These are phyloP conservation scores for Castanospermum australe DNA, from an alignment of 306 rosid genomes.

Conservation along the genomic window DNA sequence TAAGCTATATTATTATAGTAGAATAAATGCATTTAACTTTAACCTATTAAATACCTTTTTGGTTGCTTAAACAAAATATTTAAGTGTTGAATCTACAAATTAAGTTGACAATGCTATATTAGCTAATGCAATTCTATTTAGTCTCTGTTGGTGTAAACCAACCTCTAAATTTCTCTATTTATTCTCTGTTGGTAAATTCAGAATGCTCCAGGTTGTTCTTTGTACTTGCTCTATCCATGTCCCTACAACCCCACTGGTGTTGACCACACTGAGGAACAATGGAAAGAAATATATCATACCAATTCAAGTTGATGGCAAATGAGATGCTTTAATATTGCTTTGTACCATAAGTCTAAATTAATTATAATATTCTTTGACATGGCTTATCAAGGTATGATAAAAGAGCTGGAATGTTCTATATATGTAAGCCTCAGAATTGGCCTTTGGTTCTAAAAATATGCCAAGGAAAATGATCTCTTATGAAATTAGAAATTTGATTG, in stretches of 20 bases:
- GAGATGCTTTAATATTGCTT: neutral
- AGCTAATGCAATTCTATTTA: neutral
- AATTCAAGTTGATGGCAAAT: conserved; percentile 53
- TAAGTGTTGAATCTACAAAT: neutral
- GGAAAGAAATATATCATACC: conserved; percentile 80
- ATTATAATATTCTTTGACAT: neutral
- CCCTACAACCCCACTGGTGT: conserved; percentile 91
- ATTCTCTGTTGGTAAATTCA: conserved; percentile 18
- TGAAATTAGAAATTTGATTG: too few species aligned
- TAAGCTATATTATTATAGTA: neutral
- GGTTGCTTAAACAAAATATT: neutral
- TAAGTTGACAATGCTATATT: neutral
- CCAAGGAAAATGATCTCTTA: too few species aligned
- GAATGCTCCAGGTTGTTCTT: conserved; percentile 84
- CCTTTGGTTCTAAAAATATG: too few species aligned
- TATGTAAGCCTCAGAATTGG: too few species aligned
- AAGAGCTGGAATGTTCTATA: too few species aligned
- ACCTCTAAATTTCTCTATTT: neutral
- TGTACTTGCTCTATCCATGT: conserved; percentile 87
- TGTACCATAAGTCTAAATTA: neutral
- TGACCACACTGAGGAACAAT: conserved; percentile 80
- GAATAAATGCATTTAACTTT: neutral
- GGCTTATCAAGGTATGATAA: too few species aligned
- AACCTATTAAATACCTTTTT: neutral
- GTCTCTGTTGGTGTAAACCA: neutral